Conservation (phyloP, 495 filamentous ascomycete species). For the Pyrenopolyporus hunteri region DNA sequence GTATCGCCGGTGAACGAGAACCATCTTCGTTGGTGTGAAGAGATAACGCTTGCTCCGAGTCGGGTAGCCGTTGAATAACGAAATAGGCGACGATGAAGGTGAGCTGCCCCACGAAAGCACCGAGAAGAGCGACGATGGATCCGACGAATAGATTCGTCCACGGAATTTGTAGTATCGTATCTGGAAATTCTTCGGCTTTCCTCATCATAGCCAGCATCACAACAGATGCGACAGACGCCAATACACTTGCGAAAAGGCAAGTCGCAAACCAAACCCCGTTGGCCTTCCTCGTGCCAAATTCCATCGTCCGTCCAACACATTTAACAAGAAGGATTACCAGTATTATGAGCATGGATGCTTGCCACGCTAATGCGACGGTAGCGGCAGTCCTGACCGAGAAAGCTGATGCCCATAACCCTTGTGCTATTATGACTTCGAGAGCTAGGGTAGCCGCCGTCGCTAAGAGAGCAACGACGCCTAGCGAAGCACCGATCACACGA, state of each 20-base stretch:
- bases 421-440: slow-evolving; percentile 50
- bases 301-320: slow-evolving; percentile 32
- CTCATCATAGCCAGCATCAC: slow-evolving; percentile 47
- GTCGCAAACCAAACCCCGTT: slow-evolving; percentile 47
- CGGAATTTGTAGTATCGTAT: slow-evolving; percentile 42
- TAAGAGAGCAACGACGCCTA: slow-evolving; percentile 48
- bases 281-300: slow-evolving; percentile 26
- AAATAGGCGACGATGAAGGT: slow-evolving; percentile 50
- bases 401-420: slow-evolving; percentile 39
- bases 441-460: slow-evolving; percentile 49
- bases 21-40: slow-evolving; percentile 42
- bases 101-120: slow-evolving; percentile 49
- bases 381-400: slow-evolving; percentile 44
- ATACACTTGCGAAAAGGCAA: slow-evolving; percentile 43
- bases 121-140: slow-evolving; percentile 47
- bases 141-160: slow-evolving; percentile 45
- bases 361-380: slow-evolving; percentile 44
- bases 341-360: slow-evolving; percentile 43
- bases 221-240: slow-evolving; percentile 50
- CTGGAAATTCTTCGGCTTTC: slow-evolving; percentile 36
- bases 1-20: slow-evolving; percentile 33
- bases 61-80: slow-evolving; percentile 36
- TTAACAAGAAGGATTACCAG: slow-evolving; percentile 37
- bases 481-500: slow-evolving; percentile 40
- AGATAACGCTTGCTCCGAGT: slow-evolving; percentile 29